Base-by-base conservation (phyloP, 2,329 filamentous ascomycete species). In the Hypoxylon sp. region DNA sequence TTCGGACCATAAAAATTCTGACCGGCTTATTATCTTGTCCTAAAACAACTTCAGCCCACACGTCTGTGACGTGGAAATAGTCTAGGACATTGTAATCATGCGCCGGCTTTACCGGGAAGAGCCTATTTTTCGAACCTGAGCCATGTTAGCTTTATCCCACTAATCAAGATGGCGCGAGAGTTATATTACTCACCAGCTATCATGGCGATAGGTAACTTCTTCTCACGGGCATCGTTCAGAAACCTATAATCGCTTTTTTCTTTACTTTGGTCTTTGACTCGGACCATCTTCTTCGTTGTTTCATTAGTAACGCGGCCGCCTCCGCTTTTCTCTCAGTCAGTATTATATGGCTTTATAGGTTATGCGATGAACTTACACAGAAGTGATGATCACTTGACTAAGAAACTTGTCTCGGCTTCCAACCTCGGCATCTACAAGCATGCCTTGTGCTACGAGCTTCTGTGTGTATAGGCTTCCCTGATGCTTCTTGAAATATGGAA, bases 61-160 rank as follows among this genome's bases (percentile, higher is more conserved):
- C 82, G 53, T 91, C 82, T 0, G 90, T 91, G 11, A 92, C 81
- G 53, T 89, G 87, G 76, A 92, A 94, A 77, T 85, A 89, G n/a
- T 84, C 90, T 46, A 94, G 81, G 0, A 93, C 88, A 61, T 86
- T 89, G 73, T 90, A 94, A 0, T 84, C 80, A 63, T 90, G 83
- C 0, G 86, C 85, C 6, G 90, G 80, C 26, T 82, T 80, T 1
- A 83, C 84, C 0, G 83, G 81, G 81, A 22, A 83, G 76, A 3
- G 77, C 75, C 68, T 89, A 87, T 59, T 84, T 77, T n/a, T 24
- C 14, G 84, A 77, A 1, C 91, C 89, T 84, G 74, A 44, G 39
- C 5, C 1, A 14, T 63, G 37, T 72, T 29, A 73, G 53, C 55
- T 22, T 3, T 59, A 59, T 66, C 48, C 14, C 50, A 11, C n/a